Evolutionary conservation across 2,329 filamentous ascomycete species (phyloP).

Genomic region (Trichoderma lentiforme): DNA sequence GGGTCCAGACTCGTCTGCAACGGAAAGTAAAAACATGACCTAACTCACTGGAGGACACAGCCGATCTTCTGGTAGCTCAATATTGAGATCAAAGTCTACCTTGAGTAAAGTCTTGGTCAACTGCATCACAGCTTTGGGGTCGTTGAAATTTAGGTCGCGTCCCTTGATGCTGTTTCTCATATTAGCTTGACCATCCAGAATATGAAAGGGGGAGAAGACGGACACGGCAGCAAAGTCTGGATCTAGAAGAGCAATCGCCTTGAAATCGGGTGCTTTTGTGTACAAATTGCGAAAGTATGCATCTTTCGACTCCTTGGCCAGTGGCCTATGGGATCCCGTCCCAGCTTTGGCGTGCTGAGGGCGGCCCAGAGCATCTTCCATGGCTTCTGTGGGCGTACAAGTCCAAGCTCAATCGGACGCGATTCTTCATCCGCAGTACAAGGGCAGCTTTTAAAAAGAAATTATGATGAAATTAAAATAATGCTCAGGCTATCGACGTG

Average conservation of each 20-base stretch:
- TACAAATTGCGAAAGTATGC: conserved; percentile 41
- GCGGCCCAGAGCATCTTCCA: neutral
- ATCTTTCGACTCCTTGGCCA: conserved; percentile 23
- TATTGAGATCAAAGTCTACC: conserved; percentile 67
- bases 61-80: conserved; percentile 72
- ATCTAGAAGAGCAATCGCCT: conserved; percentile 40
- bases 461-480: neutral
- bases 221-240: conserved; percentile 42
- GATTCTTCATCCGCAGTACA: neutral
- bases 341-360: neutral
- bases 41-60: conserved; percentile 75
- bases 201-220: conserved; percentile 23
- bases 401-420: neutral
- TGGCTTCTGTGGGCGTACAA: neutral
- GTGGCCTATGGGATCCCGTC: neutral
- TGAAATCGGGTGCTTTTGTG: conserved; percentile 41
- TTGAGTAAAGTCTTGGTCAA: conserved; percentile 77
- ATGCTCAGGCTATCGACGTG: neutral
- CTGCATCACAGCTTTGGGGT: conserved; percentile 73
- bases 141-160: conserved; percentile 71
- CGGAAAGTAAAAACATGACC: neutral
- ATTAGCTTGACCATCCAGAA: neutral
- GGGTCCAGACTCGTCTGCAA: neutral
- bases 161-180: conserved; percentile 26
- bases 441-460: neutral